phyloP scores from a whole-genome alignment of 345 rosid genomes.

The Eucalyptus decipiens region DNA sequence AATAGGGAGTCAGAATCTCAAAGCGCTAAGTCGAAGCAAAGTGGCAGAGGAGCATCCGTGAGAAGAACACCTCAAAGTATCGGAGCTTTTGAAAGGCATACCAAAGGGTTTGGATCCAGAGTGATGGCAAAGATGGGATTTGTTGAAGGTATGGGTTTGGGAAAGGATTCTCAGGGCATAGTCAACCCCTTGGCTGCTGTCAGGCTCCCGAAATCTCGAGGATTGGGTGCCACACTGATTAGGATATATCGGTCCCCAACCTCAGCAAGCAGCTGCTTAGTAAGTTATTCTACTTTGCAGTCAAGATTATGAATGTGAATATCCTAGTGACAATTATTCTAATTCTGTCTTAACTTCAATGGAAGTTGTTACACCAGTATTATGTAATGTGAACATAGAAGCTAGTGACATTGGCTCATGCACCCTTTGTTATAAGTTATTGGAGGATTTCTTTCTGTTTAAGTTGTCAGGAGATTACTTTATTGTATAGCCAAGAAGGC shows the following conservation, averaged over 20 bases:
- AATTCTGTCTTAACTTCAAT: background rate
- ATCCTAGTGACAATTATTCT: background rate
- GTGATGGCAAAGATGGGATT: conserved; percentile 95
- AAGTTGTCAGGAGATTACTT: background rate
- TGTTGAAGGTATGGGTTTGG: conserved; percentile 75
- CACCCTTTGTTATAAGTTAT: too few relatives aligned
- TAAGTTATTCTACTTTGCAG: background rate
- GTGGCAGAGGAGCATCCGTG: background rate
- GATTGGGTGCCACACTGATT: conserved; percentile 45
- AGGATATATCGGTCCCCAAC: background rate
- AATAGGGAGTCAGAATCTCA: background rate
- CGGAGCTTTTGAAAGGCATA: conserved; percentile 78
- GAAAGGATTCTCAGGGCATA: conserved; percentile 70
- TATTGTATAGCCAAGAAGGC: background rate
- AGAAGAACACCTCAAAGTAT: conserved; percentile 22
- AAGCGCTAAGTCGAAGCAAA: background rate
- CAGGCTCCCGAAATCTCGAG: conserved; percentile 55
- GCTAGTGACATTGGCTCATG: too few relatives aligned
- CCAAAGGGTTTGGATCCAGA: conserved; percentile 86
- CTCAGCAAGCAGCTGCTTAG: background rate
- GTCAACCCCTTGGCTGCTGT: conserved; percentile 49
- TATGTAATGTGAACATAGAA: background rate
- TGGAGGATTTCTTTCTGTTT: background rate
- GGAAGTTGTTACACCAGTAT: background rate
- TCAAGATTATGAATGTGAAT: background rate